Percentiles rank a stretch among this genome's conserved stretches.
Conservation (phyloP, 768 basidiomycete genomes). For the Mycena venus region DNA sequence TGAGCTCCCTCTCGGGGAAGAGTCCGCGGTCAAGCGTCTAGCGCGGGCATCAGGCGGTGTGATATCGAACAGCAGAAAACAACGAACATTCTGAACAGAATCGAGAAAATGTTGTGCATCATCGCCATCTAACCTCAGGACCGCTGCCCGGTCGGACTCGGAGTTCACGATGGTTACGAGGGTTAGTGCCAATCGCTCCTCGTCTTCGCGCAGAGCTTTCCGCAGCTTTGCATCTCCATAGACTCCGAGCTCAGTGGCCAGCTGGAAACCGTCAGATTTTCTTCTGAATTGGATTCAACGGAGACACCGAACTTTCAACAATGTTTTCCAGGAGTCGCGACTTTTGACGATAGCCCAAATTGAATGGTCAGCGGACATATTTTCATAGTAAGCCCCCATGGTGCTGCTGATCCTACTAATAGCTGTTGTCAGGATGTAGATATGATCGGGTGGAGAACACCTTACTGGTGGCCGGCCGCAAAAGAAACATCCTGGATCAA, state of each 20-base stretch:
- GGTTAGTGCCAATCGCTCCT: neutral
- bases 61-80: neutral
- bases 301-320: neutral
- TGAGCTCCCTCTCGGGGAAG: neutral
- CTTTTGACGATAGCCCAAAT: neutral
- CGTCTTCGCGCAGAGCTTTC: slow-evolving; percentile 2
- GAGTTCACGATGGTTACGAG: neutral
- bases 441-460: neutral
- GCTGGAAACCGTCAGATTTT: neutral
- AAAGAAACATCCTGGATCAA: neutral
- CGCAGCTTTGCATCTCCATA: neutral
- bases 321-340: neutral
- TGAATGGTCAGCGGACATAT: neutral
- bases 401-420: neutral
- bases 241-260: neutral
- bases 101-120: neutral
- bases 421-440: neutral
- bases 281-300: no score
- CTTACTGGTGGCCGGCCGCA: neutral
- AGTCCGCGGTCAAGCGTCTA: neutral
- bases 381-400: neutral
- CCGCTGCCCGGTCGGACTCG: neutral
- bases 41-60: neutral
- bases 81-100: slow-evolving; percentile 1
- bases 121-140: neutral